Evolutionary conservation across 169 alveolate species (phyloP).

Genomic region (Eimeria acervulina): DNA sequence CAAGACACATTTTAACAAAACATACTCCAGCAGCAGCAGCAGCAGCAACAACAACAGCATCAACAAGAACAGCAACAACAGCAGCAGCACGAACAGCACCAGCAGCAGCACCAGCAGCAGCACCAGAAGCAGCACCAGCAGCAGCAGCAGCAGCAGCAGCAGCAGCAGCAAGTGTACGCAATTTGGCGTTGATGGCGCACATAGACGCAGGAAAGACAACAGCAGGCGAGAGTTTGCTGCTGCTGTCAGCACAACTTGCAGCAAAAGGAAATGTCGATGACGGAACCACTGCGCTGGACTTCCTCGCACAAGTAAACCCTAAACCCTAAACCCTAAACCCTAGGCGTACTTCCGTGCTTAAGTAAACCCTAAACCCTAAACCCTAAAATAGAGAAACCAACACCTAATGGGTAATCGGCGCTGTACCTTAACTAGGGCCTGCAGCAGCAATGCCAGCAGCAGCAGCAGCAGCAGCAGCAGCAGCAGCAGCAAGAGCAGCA

Average conservation of each 20-base stretch:
- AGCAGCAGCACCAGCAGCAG: too few species aligned
- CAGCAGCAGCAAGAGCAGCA: background rate
- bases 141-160: too few species aligned
- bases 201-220: conserved; percentile 99
- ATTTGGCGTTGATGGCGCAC: conserved; percentile 97
- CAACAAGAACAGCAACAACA: conserved; percentile 78
- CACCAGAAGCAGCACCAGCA: too few species aligned
- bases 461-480: background rate
- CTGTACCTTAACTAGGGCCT: too few species aligned
- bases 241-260: conserved; percentile 7
- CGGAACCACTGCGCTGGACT: conserved; percentile 80
- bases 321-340: conserved; percentile 1
- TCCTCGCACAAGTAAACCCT: conserved; percentile 62
- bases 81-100: too few species aligned
- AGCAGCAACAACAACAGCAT: conserved; percentile 33
- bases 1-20: background rate
- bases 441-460: background rate
- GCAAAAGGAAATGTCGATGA: conserved; percentile 64
- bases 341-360: background rate
- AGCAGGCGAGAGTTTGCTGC: conserved; percentile 96
- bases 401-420: background rate
- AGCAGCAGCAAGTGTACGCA: conserved; percentile 83
- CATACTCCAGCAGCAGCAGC: conserved; percentile 36
- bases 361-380: conserved; percentile 11
- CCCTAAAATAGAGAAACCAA: background rate